phyloP scores from a whole-genome alignment of 1,139 yeast species.

The Diutina neorugosa region DNA sequence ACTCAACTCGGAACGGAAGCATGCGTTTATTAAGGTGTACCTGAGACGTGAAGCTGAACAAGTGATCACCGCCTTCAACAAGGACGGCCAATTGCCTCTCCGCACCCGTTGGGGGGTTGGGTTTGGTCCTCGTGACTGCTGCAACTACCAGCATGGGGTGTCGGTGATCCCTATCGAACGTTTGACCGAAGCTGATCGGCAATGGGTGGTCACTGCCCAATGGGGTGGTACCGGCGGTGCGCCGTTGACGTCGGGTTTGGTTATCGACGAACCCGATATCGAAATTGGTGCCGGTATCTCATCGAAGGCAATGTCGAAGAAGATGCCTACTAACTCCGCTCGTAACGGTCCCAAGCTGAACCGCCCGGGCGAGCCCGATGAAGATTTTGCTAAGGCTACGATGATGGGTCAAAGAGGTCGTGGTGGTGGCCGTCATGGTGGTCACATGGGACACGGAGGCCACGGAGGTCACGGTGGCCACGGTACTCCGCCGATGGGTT shows the following conservation, averaged over 20 bases:
- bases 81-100: conserved; percentile 38
- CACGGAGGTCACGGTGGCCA: background rate
- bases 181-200: conserved; percentile 84
- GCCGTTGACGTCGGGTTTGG: conserved; percentile 71
- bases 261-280: conserved; percentile 94
- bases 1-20: conserved; percentile 77
- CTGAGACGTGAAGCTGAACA: conserved; percentile 89
- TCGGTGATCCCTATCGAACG: conserved; percentile 79
- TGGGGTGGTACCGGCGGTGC: conserved; percentile 97
- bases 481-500: background rate
- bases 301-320: conserved; percentile 81
- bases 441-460: background rate
- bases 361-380: conserved; percentile 48
- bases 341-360: conserved; percentile 79
- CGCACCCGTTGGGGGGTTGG: conserved; percentile 99
- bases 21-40: conserved; percentile 93
- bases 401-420: conserved; percentile 1
- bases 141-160: conserved; percentile 85
- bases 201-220: conserved; percentile 84
- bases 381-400: conserved; percentile 27
- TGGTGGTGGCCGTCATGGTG: background rate
- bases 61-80: conserved; percentile 46
- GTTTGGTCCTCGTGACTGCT: conserved; percentile 96
- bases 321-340: conserved; percentile 81
- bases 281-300: conserved; percentile 92